phyloP scores from a whole-genome alignment of 257 asterid species.

The Solanum microdontum region DNA sequence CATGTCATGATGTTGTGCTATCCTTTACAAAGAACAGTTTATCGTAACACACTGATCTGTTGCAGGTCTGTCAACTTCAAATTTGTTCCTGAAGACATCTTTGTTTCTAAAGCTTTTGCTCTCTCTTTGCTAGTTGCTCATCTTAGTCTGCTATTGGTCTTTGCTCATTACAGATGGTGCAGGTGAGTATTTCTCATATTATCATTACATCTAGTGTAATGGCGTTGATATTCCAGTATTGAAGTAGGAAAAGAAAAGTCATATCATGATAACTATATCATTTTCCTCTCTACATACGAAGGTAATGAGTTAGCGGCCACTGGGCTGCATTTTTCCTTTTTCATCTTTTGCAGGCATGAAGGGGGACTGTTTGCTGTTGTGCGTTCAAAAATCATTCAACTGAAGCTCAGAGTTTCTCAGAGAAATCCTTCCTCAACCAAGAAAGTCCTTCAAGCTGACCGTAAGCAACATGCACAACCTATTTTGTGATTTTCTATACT shows the following conservation, averaged over 20 bases:
- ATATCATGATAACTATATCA: background rate
- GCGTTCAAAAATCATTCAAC: conserved; percentile 27
- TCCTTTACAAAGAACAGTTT: background rate
- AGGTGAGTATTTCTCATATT: conserved; percentile 13
- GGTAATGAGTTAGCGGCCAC: background rate
- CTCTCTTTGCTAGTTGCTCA: conserved; percentile 27
- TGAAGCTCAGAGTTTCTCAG: conserved; percentile 26
- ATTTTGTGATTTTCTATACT: background rate
- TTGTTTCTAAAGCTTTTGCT: conserved; percentile 32
- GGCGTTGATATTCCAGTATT: background rate
- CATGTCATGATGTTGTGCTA: background rate
- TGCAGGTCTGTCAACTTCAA: conserved; percentile 49
- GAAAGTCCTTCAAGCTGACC: conserved; percentile 47
- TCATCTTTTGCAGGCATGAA: conserved; percentile 52
- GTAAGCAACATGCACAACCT: conserved; percentile 30
- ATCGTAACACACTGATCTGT: background rate
- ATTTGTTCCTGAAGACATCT: conserved; percentile 38
- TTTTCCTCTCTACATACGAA: background rate
- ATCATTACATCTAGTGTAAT: background rate
- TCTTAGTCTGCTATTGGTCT: conserved; percentile 26
- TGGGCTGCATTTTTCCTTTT: background rate
- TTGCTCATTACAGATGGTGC: conserved; percentile 51
- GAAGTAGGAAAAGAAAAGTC: background rate
- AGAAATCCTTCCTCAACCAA: conserved; percentile 9
- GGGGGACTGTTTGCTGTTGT: conserved; percentile 56